phyloP scores from a whole-genome alignment of 768 basidiomycete species.

The Tulasnella sp. region DNA sequence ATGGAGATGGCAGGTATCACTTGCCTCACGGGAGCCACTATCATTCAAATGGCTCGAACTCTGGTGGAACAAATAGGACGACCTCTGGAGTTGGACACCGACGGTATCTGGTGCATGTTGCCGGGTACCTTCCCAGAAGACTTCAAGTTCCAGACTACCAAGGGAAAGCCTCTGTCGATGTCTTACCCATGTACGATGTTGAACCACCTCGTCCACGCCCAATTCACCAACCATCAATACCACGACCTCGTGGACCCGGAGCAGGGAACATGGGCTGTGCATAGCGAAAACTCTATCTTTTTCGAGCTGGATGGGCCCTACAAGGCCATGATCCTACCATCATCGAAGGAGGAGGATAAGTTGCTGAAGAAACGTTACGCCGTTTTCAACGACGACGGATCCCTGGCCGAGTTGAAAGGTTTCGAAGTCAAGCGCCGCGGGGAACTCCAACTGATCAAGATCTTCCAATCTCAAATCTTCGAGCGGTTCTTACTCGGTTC shows the following conservation, averaged over 20 bases:
- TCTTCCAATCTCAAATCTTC: constrained; percentile 97
- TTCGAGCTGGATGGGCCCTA: constrained; percentile 99
- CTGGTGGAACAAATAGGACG: constrained; percentile 96
- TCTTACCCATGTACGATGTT: constrained; percentile 99
- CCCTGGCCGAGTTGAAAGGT: constrained; percentile 95
- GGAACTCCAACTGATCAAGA: constrained; percentile 97
- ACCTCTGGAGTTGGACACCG: constrained; percentile 94
- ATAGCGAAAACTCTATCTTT: constrained; percentile 97
- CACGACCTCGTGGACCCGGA: constrained; percentile 73
- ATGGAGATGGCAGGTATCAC: constrained; percentile 99
- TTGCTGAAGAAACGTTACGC: constrained; percentile 97
- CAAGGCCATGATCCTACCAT: constrained; percentile 97
- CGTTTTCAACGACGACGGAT: constrained; percentile 96
- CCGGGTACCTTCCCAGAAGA: constrained; percentile 97
- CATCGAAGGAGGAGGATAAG: constrained; percentile 98
- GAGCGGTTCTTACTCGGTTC: constrained; percentile 91
- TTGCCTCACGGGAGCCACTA: constrained; percentile 91
- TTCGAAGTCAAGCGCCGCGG: constrained; percentile 98
- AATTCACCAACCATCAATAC: constrained; percentile 97
- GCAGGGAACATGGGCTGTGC: constrained; percentile 72
- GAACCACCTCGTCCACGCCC: constrained; percentile 90
- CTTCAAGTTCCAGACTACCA: constrained; percentile 84
- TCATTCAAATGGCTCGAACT: constrained; percentile 97
- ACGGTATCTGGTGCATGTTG: constrained; percentile 99
- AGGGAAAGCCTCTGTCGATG: constrained; percentile 77